Conservation (phyloP, 805 yeast genomes). For the Candida tallmaniae region DNA sequence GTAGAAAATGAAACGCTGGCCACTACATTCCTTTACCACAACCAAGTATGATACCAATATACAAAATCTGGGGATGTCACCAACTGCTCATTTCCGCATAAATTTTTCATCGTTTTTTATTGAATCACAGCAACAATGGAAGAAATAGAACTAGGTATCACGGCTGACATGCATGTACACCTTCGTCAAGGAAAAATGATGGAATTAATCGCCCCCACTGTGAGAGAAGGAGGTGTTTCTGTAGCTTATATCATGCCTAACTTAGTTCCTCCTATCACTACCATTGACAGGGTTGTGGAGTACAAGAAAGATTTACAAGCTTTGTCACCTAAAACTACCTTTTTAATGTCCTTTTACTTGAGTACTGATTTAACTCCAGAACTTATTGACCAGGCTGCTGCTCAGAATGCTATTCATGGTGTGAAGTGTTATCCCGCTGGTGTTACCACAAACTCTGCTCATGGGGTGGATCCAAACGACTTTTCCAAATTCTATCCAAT, state of each 20-base stretch:
- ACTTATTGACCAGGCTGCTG: slow-evolving; percentile 73
- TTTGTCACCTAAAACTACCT: slow-evolving; percentile 78
- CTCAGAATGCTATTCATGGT: slow-evolving; percentile 66
- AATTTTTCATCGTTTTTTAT: too few species aligned
- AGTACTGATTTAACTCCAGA: slow-evolving; percentile 81
- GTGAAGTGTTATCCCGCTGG: slow-evolving; percentile 99
- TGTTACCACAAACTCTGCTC: slow-evolving; percentile 92
- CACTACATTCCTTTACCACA: too few species aligned
- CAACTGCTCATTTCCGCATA: too few species aligned
- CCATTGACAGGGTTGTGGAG: slow-evolving; percentile 62
- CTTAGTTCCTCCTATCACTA: slow-evolving; percentile 85
- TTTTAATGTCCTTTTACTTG: slow-evolving; percentile 86
- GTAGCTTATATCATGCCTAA: slow-evolving; percentile 97
- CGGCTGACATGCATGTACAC: slow-evolving; percentile 96
- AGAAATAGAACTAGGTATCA: slow-evolving; percentile 54
- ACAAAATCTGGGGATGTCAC: too few species aligned
- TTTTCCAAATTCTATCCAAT: slow-evolving; percentile 85
- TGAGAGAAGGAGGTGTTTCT: slow-evolving; percentile 84
- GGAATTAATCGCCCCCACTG: slow-evolving; percentile 86
- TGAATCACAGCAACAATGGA: neutral
- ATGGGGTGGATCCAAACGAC: slow-evolving; percentile 92
- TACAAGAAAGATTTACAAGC: slow-evolving; percentile 62
- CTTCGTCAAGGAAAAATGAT: slow-evolving; percentile 93
- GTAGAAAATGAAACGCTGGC: slow-evolving; percentile 6
- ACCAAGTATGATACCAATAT: too few species aligned